Evolutionary conservation across 2,329 filamentous ascomycete species (phyloP).

Genomic region (Sclerotinia glacialis): DNA sequence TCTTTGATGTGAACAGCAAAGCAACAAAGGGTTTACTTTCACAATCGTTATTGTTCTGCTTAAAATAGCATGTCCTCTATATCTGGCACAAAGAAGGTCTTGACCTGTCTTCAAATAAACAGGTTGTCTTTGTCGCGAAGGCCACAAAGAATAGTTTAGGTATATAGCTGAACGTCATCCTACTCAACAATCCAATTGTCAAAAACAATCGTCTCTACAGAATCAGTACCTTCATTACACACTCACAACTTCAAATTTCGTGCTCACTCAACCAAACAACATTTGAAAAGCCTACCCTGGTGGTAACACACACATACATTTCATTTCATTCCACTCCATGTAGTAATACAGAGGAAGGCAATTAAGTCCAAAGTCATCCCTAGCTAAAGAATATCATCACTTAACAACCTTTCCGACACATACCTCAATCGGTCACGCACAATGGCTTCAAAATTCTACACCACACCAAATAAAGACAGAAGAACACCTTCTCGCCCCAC

Average conservation of each 20-base stretch:
- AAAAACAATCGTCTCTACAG: conserved; percentile 6
- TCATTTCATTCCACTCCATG: background rate
- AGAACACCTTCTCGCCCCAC: background rate
- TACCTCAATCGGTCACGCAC: background rate
- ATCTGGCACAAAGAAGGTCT: background rate
- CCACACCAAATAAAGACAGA: background rate
- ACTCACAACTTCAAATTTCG: background rate
- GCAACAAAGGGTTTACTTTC: background rate
- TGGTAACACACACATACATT: background rate
- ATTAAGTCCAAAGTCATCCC: conserved; percentile 1
- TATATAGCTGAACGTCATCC: background rate
- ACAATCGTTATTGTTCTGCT: background rate
- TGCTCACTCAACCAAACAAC: background rate
- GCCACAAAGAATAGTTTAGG: background rate
- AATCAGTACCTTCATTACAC: background rate
- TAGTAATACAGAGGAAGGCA: background rate
- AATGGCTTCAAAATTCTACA: background rate
- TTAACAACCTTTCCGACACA: background rate
- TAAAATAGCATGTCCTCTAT: background rate
- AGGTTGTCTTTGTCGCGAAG: background rate
- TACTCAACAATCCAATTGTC: conserved; percentile 11
- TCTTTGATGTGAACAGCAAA: background rate
- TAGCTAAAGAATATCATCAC: background rate
- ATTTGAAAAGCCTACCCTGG: conserved; percentile 7
- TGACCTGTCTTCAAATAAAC: background rate